Evolutionary conservation across 441 rosid species (phyloP), one percentile per base, ranked within the genome.

Genomic region (Metrosideros polymorpha): DNA sequence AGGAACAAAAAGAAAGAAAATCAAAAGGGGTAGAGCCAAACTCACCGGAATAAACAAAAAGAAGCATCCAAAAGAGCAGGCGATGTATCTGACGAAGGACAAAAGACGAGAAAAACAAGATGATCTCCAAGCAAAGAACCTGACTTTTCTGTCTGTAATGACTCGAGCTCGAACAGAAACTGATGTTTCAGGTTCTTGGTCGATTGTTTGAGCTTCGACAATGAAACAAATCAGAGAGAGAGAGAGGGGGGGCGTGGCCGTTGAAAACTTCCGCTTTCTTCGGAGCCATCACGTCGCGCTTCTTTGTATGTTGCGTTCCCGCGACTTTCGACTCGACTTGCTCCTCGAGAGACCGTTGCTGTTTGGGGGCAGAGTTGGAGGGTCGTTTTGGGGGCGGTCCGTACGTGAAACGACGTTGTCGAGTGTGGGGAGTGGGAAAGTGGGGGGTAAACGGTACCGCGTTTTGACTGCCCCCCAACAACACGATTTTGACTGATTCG

Each of bases 231-330:
- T 12, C 45, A 29, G 2, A 52, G 71, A 25, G n/a, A 22, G 51
- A 79, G 18, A 7, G 52, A 12, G 0, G 24, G 47, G 24, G 77
- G 17, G 79, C 79, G 79, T 83, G 88, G 76, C 85, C 88, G 89
- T 86, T 87, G 90, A 92, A 90, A 82, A 43, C 22, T 87, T 86
- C 89, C 92, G 90, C 83, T 83, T 85, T 87, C 84, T 18, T 82
- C 17, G 89, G 87, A 15, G 47, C 1, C 12, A 39, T 12, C 79
- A 3, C n/a, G 49, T 71, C 79, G 79, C 39, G 47, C 79, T 12
- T 43, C 71, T 66, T 71, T 17, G 83, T 84, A n/a, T n/a, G 50
- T 86, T 29, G 79, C 32, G 66, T 89, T 89, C 92, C 93, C 94
- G 92, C 92, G 90, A 84, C 85, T 90, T 90, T 88, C 92, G 92